Base-by-base conservation (phyloP, 2,329 filamentous ascomycete genomes). In the Amesomyces nigricolor region DNA sequence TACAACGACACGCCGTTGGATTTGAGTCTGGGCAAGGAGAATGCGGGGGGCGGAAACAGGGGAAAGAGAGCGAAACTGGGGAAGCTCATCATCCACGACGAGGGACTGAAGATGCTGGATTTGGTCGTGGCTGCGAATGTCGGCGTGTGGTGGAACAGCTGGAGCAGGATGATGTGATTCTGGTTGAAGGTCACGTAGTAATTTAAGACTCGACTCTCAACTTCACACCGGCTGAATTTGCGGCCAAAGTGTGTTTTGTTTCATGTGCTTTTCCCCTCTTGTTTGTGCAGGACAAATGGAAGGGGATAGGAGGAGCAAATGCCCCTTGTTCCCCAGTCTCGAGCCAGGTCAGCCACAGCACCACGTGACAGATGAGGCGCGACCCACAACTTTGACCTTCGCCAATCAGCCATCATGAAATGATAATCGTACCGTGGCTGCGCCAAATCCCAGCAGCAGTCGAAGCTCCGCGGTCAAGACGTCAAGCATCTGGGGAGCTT, bases 51-150 rank as follows among this genome's bases (percentile, higher is more conserved):
- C 19, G 92, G 92, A 0, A 87, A 88, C 66, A 80, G 86, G 44
- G 92, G 92, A 0, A 91, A 89, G 69, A 83, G 89, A 65, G 91
- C 90, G 3, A 99, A 99, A 74, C 75, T 99, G 64, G 94, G 92
- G 0, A 99, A 97, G 72, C 74, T 99, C 50, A 90, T 97, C 50
- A 80, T 99, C 38, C 83, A 91, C 63, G 85, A 92, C 54, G 91
- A 95, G 65, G 94, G 94, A 0, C 73, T 95, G 61, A 95, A 95
- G 75, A 97, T 99, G 92, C 72, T 97, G 65, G 94, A 99, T 75
- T 71, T 99, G 56, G 77, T 95, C 0, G 89, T 99, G 17, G 89
- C 92, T 4, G 88, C 91, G 10, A 96, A 96, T 67, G 82, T 99
- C 72, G 90, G 88, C 1, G 75, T 97, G 14, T 99, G 91, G 89